Base-by-base conservation (phyloP, 2,329 filamentous ascomycete genomes). In the Pestalotiopsis sp. region DNA sequence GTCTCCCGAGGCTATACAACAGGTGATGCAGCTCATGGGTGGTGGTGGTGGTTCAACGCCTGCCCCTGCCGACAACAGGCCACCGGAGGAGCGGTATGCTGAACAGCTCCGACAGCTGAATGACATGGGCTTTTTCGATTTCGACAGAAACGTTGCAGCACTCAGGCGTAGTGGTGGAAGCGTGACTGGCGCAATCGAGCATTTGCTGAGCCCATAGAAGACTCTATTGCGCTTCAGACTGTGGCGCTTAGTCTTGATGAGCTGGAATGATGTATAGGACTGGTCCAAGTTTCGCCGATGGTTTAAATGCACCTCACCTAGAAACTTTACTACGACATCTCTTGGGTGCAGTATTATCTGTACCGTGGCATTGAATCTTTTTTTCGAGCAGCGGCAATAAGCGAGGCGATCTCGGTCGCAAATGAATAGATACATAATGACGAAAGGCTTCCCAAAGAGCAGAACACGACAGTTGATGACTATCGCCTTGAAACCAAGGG, bases 71-170 rank as follows among this genome's bases (percentile, higher is more conserved):
- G 96, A 99, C 81, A 97, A 87, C 76, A 88, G 95, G 71, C 95
- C 96, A 4, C 95, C 96, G 0, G 96, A 99, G 84, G 96, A 98
- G 81, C 86, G 93, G 69, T 99, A 97, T 75, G 94, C 93, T 3
- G 91, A 93, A 39, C 95, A 99, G 81, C 85, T 99, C 64, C 87
- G 94, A 70, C 83, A 98, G 82, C 83, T 99, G 71, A 99, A 99
- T 79, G 96, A 98, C 73, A 99, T 99, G 96, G 96, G 96, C 3
- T 99, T 99, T 82, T 97, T 90, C 78, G 95, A 99, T 78, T 99
- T 98, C 77, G 95, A 99, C 66, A 85, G 93, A 74, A 99, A 99
- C 75, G 90, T 99, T 39, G 90, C 92, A 68, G 96, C 96, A 4
- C 83, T 99, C 76, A 88, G 95, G 80, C 89, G 95, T 75, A 93